These are phyloP conservation scores for Trichoderma gamsii DNA, from an alignment of 495 filamentous ascomycete genomes.

Conservation along the genomic window DNA sequence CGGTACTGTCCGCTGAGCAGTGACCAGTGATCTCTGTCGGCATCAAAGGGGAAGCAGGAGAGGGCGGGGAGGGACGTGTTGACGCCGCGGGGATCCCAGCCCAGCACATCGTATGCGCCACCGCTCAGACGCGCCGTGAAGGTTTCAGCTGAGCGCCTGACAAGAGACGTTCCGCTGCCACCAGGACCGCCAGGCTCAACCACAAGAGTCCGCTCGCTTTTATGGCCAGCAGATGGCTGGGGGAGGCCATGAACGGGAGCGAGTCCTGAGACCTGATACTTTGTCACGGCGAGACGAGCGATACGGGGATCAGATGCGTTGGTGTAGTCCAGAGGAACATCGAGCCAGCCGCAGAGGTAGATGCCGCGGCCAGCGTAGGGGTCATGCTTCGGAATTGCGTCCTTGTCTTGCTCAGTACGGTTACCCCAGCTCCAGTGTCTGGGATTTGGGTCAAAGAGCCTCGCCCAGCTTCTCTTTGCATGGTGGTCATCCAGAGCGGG, in stretches of 20 bases:
- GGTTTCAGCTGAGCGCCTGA: conserved; percentile 31
- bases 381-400: conserved; percentile 16
- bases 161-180: conserved; percentile 38
- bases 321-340: conserved; percentile 43
- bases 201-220: conserved; percentile 42
- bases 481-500: conserved; percentile 33
- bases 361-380: conserved; percentile 37
- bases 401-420: conserved; percentile 15
- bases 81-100: conserved; percentile 53
- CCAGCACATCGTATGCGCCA: conserved; percentile 43
- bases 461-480: conserved; percentile 31
- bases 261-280: conserved; percentile 40
- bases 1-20: conserved; percentile 34
- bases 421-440: conserved; percentile 39
- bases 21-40: conserved; percentile 37
- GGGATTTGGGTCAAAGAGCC: conserved; percentile 37
- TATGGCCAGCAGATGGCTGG: conserved; percentile 23
- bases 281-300: conserved; percentile 39
- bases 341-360: conserved; percentile 41
- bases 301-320: conserved; percentile 37
- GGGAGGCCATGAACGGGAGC: conserved; percentile 20
- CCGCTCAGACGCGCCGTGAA: conserved; percentile 35
- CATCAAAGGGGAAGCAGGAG: conserved; percentile 44
- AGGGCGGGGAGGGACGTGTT: conserved; percentile 44
- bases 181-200: conserved; percentile 44